These are phyloP conservation scores for Testicularia cyperi DNA, from an alignment of 1,284 basidiomycete species.

Conservation along the genomic window DNA sequence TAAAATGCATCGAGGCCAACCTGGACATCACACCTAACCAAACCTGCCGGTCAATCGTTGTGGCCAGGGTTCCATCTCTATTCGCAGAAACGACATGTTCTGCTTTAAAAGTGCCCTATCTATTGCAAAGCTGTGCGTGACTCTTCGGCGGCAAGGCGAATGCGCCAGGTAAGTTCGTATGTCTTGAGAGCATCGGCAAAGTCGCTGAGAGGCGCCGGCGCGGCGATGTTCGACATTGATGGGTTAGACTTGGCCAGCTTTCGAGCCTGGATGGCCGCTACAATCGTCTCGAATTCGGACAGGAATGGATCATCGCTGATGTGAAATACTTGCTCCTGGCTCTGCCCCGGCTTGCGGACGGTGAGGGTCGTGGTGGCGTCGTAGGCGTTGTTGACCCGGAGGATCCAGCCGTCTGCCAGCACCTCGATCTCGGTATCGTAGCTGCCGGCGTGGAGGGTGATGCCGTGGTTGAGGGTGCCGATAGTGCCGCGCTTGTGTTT, in stretches of 20 bases:
- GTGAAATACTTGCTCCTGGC: constrained; percentile 11
- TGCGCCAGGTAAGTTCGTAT: too few species aligned
- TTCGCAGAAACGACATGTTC: too few species aligned
- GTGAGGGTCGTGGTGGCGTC: constrained; percentile 9
- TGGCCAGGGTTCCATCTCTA: too few species aligned
- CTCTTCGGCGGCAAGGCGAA: too few species aligned
- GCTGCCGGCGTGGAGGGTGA: constrained; percentile 20
- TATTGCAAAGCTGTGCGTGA: too few species aligned
- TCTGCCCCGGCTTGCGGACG: constrained; percentile 7
- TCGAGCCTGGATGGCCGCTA: background rate
- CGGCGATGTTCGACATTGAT: too few species aligned
- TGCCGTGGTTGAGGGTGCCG: constrained; percentile 24
- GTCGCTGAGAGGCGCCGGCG: constrained; percentile 15
- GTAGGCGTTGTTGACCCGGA: constrained; percentile 28
- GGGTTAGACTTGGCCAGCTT: background rate
- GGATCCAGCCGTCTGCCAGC: constrained; percentile 39
- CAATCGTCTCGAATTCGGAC: constrained; percentile 16
- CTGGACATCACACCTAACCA: too few species aligned
- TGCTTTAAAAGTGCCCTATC: too few species aligned
- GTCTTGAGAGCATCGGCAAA: constrained; percentile 52
- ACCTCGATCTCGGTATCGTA: constrained; percentile 41
- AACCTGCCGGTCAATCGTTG: too few species aligned
- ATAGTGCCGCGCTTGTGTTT: constrained; percentile 31
- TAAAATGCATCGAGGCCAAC: too few species aligned
- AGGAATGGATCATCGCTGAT: constrained; percentile 32